phyloP scores from a whole-genome alignment of 192 early-diverging fungal species.

The Diversispora epigaea region DNA sequence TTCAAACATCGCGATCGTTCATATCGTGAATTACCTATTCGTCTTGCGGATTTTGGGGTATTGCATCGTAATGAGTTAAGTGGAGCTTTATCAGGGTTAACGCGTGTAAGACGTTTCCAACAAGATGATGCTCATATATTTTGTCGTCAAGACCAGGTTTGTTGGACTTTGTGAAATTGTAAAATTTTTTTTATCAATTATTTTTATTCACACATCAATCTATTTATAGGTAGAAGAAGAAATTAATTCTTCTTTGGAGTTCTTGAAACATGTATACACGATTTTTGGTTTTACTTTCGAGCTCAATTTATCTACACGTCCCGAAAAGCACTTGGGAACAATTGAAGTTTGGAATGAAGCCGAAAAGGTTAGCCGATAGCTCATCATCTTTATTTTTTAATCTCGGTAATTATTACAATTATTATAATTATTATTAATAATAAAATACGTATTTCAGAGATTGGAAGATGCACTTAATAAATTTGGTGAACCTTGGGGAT shows the following conservation, averaged over 20 bases:
- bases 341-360: slow-evolving; percentile 90
- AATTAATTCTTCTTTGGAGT: slow-evolving; percentile 83
- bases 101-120: slow-evolving; percentile 97
- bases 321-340: slow-evolving; percentile 93
- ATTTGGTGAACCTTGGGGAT: slow-evolving; percentile 79
- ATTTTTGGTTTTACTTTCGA: slow-evolving; percentile 94
- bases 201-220: slow-evolving; percentile 6
- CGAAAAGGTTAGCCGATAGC: slow-evolving; percentile 57
- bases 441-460: slow-evolving; percentile 37
- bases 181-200: not conserved
- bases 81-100: slow-evolving; percentile 91
- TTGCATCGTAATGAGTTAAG: slow-evolving; percentile 93
- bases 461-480: slow-evolving; percentile 75
- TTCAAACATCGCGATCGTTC: slow-evolving; percentile 90
- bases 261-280: slow-evolving; percentile 87
- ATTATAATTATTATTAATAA: not conserved
- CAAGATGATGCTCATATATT: slow-evolving; percentile 99
- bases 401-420: not conserved
- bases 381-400: not conserved
- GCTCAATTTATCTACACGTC: slow-evolving; percentile 92
- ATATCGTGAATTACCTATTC: slow-evolving; percentile 93
- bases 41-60: slow-evolving; percentile 97
- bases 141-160: slow-evolving; percentile 81
- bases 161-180: not conserved
- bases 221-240: slow-evolving; percentile 64